Evolutionary conservation across 176 grass and related monocot genomes (phyloP).

Genomic region (Musa beccarii): DNA sequence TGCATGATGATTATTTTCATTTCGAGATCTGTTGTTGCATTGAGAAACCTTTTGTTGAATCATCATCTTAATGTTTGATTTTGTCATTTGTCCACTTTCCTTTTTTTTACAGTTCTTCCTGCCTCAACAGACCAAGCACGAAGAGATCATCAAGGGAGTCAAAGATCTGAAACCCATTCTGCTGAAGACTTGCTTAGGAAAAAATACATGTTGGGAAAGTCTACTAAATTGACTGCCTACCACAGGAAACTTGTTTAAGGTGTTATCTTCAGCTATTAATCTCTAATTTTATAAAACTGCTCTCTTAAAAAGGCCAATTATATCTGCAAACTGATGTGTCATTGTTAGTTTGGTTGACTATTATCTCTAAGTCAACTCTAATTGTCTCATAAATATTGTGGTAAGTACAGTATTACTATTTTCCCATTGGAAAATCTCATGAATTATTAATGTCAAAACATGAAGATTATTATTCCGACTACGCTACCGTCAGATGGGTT

Average conservation of each 20-base stretch:
- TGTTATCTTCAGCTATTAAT: not conserved
- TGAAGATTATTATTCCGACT: too few relatives aligned
- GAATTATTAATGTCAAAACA: too few relatives aligned
- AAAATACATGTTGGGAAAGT: not conserved
- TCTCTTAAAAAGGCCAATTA: too few relatives aligned
- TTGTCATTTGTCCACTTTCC: not conserved
- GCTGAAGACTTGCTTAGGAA: not conserved
- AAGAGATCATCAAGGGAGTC: not conserved
- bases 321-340: too few relatives aligned
- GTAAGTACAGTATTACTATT: too few relatives aligned
- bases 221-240: not conserved
- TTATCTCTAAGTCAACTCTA: too few relatives aligned
- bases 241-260: not conserved
- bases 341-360: too few relatives aligned
- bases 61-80: not conserved
- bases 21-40: not conserved
- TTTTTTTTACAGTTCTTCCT: not conserved
- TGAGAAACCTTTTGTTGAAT: not conserved
- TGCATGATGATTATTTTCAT: not conserved
- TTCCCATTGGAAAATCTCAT: too few relatives aligned
- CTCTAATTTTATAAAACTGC: too few relatives aligned
- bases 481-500: too few relatives aligned
- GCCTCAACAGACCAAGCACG: not conserved
- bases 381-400: too few relatives aligned
- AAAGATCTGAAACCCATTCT: conserved; percentile 1